Evolutionary conservation across 768 basidiomycete species (phyloP).

Genomic region (Hypholoma fasciculare): DNA sequence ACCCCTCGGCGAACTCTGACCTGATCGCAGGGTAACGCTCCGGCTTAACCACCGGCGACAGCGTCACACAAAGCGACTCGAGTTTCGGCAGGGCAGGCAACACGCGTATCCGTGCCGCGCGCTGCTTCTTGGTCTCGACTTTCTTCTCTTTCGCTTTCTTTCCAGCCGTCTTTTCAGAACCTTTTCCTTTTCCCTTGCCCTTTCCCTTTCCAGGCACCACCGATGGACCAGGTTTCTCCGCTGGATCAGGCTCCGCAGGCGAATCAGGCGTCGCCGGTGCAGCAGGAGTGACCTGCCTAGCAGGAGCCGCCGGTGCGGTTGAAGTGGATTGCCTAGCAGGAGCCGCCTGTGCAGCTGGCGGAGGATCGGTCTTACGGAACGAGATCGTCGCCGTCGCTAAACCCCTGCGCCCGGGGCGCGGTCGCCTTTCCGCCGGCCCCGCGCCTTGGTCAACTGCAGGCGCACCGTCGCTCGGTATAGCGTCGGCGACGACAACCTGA

Average conservation of each 20-base stretch:
- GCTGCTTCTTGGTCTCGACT: background rate
- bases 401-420: constrained; percentile 54
- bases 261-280: no score
- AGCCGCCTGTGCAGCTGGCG: background rate
- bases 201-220: no score
- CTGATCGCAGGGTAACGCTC: constrained; percentile 41
- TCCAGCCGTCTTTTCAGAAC: background rate
- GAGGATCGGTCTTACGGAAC: constrained; percentile 33
- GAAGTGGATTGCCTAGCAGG: background rate
- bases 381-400: constrained; percentile 69
- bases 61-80: constrained; percentile 46
- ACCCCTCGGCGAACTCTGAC: constrained; percentile 59
- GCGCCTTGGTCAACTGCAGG: constrained; percentile 7
- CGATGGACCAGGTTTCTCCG: no score
- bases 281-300: background rate
- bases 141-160: background rate
- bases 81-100: constrained; percentile 55
- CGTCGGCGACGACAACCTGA: constrained; percentile 10
- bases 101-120: constrained; percentile 48
- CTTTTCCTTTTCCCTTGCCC: no score
- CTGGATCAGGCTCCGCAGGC: no score
- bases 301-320: constrained; percentile 8
- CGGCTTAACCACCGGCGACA: constrained; percentile 26
- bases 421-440: constrained; percentile 13
- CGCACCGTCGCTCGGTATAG: constrained; percentile 7